Evolutionary conservation across 768 basidiomycete genomes (phyloP).

Genomic region (Filobasidium floriforme): DNA sequence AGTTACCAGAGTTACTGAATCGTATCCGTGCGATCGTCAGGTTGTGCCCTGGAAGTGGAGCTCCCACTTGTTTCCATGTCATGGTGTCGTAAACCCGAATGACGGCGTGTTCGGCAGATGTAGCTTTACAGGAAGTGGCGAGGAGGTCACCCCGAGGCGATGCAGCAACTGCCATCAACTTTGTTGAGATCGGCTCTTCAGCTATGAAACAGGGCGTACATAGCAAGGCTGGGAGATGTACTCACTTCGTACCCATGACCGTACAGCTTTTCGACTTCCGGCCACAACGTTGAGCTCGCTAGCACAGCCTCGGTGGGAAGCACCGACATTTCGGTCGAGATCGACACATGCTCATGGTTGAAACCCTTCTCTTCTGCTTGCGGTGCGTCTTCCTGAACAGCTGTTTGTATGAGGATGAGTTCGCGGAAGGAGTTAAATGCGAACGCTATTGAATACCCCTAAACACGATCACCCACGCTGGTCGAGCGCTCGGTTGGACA

Average conservation of each 20-base stretch:
- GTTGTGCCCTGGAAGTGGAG: constrained; percentile 70
- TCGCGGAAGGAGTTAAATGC: constrained; percentile 4
- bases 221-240: background rate
- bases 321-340: constrained; percentile 36
- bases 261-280: constrained; percentile 91
- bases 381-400: constrained; percentile 27
- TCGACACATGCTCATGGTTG: constrained; percentile 41
- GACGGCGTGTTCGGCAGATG: constrained; percentile 77
- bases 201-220: background rate
- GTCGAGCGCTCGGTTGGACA: constrained; percentile 85
- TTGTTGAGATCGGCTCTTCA: background rate
- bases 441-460: no score
- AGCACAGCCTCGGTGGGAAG: constrained; percentile 82
- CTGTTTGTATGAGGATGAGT: constrained; percentile 11
- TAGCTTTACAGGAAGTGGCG: constrained; percentile 86
- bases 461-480: no score
- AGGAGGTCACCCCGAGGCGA: constrained; percentile 64
- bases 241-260: constrained; percentile 93
- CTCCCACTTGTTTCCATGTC: constrained; percentile 63
- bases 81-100: constrained; percentile 71
- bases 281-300: constrained; percentile 82
- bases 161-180: constrained; percentile 74
- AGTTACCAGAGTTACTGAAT: constrained; percentile 77
- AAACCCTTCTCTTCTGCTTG: constrained; percentile 24
- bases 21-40: constrained; percentile 83